Conservation (phyloP, 768 basidiomycete genomes). For the Scleroderma bovista region DNA sequence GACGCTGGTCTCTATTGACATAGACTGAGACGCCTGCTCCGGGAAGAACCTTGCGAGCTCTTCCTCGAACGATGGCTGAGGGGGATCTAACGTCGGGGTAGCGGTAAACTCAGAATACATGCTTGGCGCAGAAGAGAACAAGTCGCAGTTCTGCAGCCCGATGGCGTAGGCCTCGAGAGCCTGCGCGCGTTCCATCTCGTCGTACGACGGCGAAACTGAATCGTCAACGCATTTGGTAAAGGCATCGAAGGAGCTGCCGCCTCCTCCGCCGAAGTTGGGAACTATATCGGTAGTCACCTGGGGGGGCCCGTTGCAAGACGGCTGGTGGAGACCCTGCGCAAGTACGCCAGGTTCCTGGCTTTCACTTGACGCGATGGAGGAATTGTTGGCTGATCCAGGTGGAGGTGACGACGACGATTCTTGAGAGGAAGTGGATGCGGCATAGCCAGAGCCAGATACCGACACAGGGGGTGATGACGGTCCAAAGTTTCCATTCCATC, state of each 20-base stretch:
- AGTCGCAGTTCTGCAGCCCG: constrained; percentile 23
- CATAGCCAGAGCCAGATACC: background rate
- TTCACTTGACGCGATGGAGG: background rate
- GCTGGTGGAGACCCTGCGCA: background rate
- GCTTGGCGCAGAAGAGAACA: constrained; percentile 5
- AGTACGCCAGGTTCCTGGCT: background rate
- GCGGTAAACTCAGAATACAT: background rate
- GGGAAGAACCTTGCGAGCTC: background rate
- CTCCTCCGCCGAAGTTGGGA: background rate
- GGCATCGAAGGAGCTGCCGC: background rate
- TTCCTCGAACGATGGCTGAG: background rate
- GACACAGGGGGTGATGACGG: constrained; percentile 4
- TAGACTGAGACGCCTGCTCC: background rate
- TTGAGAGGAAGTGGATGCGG: background rate
- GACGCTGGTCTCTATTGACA: background rate
- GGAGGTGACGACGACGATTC: constrained; percentile 1
- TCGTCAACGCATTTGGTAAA: constrained; percentile 4
- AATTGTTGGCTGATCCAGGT: background rate
- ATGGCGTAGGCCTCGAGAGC: constrained; percentile 27
- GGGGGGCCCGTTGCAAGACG: background rate
- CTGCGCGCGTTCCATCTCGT: constrained; percentile 19
- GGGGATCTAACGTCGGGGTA: too few species aligned
- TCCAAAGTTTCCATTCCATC: constrained; percentile 33
- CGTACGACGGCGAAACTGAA: constrained; percentile 6
- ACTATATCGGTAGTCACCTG: background rate